A percentile compares a stretch with the other conserved stretches of the same genome.
phyloP scores from a whole-genome alignment of 768 basidiomycete genomes.

The Agrocybe praecox region DNA sequence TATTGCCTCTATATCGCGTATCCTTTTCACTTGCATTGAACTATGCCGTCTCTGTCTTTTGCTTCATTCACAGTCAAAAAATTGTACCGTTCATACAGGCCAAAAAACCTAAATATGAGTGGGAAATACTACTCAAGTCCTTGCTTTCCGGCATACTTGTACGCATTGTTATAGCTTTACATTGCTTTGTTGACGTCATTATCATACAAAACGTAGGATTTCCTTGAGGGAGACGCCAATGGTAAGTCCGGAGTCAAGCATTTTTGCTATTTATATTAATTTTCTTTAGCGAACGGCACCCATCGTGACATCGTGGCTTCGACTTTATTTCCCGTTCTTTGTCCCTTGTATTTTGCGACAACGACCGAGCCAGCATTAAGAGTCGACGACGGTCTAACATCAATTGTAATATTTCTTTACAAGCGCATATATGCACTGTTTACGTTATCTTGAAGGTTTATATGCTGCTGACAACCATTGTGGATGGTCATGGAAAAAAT shows the following conservation, averaged over 20 bases:
- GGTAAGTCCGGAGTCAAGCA: constrained; percentile 3
- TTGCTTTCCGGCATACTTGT: constrained; percentile 49
- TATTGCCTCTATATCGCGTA: constrained; percentile 46
- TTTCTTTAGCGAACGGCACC: constrained; percentile 1
- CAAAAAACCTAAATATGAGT: constrained; percentile 25
- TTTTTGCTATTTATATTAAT: constrained; percentile 10
- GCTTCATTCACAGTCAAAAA: constrained; percentile 38
- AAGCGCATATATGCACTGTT: constrained; percentile 19
- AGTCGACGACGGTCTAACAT: constrained; percentile 22
- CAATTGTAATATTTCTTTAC: constrained; percentile 21
- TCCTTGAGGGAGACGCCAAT: constrained; percentile 18
- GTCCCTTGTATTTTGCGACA: constrained; percentile 19
- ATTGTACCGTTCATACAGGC: constrained; percentile 27
- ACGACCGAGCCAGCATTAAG: background rate
- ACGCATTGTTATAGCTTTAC: background rate
- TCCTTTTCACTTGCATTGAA: constrained; percentile 41
- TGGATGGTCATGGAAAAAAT: constrained; percentile 40
- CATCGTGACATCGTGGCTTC: constrained; percentile 18
- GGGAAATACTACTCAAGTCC: constrained; percentile 48
- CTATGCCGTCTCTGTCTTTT: constrained; percentile 42
- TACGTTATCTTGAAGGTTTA: constrained; percentile 43
- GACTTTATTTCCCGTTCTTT: constrained; percentile 23
- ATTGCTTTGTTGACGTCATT: background rate
- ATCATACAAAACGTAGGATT: constrained; percentile 17
- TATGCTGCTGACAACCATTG: constrained; percentile 51